phyloP scores from a whole-genome alignment of 106 monocot species.

The Iris macrosiphon region DNA sequence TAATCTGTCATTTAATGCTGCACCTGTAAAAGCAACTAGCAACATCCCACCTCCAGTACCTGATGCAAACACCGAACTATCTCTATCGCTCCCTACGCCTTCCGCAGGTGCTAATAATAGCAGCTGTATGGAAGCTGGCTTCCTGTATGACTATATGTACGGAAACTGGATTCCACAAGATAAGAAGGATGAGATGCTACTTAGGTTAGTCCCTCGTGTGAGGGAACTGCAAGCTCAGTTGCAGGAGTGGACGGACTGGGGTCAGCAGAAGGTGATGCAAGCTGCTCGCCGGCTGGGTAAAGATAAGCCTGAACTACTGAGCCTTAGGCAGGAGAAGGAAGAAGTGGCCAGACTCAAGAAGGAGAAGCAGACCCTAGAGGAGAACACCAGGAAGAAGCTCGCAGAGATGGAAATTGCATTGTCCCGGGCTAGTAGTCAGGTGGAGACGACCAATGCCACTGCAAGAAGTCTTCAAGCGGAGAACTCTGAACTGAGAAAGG shows the following conservation, averaged over 20 bases:
- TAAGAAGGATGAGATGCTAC: conserved; percentile 56
- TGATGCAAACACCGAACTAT: conserved; percentile 54
- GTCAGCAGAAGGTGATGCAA: conserved; percentile 84
- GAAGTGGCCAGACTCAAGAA: conserved; percentile 66
- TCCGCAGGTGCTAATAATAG: conserved; percentile 17
- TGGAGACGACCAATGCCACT: conserved; percentile 44
- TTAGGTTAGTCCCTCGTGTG: conserved; percentile 38
- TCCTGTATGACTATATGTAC: conserved; percentile 21
- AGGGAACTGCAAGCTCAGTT: conserved; percentile 54
- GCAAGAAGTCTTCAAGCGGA: conserved; percentile 45
- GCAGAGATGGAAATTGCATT: conserved; percentile 77
- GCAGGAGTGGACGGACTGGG: conserved; percentile 86
- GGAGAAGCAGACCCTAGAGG: conserved; percentile 67
- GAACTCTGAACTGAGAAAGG: conserved; percentile 56
- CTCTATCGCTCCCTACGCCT: conserved; percentile 51
- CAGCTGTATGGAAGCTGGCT: conserved; percentile 3
- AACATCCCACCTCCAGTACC: conserved; percentile 11
- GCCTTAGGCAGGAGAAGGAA: conserved; percentile 64
- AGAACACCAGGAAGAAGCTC: conserved; percentile 67
- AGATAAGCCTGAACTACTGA: conserved; percentile 69
- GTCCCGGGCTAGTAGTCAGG: conserved; percentile 50
- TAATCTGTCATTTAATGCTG: conserved; percentile 25
- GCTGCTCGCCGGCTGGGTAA: conserved; percentile 59
- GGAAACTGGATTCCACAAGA: conserved; percentile 47
- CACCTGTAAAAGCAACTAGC: conserved; percentile 2